A percentile compares a stretch with the other conserved stretches of the same genome.
Evolutionary conservation across 805 yeast species (phyloP).

Genomic region (Candida hungchunana): DNA sequence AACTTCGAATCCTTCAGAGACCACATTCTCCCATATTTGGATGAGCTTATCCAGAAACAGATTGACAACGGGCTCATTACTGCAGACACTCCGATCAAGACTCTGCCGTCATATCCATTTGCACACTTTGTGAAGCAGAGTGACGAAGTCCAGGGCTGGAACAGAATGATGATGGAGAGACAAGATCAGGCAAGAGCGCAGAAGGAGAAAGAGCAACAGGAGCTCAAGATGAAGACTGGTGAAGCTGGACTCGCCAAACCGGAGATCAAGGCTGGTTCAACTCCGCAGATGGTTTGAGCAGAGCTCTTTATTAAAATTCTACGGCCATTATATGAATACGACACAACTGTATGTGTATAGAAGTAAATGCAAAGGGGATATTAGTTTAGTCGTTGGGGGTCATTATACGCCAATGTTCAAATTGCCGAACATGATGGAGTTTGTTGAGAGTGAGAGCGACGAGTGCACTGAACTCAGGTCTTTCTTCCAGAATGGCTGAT

Average conservation of each 20-base stretch:
- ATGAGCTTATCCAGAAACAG: slow-evolving; percentile 54
- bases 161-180: slow-evolving; percentile 26
- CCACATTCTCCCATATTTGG: slow-evolving; percentile 55
- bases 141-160: slow-evolving; percentile 40
- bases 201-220: slow-evolving; percentile 7
- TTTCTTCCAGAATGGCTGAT: slow-evolving; percentile 24
- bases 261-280: slow-evolving; percentile 1
- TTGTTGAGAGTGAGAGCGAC: slow-evolving; percentile 23
- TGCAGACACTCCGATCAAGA: slow-evolving; percentile 53
- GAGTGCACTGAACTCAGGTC: slow-evolving; percentile 26
- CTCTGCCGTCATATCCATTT: slow-evolving; percentile 60
- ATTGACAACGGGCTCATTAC: slow-evolving; percentile 49
- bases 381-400: too few species aligned
- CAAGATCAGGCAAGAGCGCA: slow-evolving; percentile 20
- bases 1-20: slow-evolving; percentile 55
- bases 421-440: slow-evolving; percentile 26
- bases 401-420: slow-evolving; percentile 18
- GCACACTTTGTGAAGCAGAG: slow-evolving; percentile 44
- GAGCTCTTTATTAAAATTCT: too few species aligned
- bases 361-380: too few species aligned
- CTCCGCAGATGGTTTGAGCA: slow-evolving; percentile 2
- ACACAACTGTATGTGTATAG: too few species aligned
- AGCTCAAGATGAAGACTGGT: slow-evolving; percentile 1
- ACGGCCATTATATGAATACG: too few species aligned
- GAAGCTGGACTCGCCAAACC: too few species aligned